Conservation (phyloP, 139 green algal genomes). For the Trebouxia sp. region DNA sequence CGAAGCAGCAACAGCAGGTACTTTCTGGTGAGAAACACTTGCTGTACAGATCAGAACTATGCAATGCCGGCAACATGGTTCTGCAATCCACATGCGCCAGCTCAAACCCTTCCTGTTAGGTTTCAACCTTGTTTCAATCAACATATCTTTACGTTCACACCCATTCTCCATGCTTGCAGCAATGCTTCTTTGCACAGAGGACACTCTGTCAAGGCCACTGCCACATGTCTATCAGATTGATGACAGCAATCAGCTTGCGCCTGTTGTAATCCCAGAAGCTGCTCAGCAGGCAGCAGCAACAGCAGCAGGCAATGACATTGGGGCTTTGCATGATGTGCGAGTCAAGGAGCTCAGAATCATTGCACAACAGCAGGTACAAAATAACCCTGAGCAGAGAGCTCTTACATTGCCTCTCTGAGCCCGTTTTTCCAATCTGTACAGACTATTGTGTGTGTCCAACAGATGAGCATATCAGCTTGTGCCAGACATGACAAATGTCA, state of each 20-base stretch:
- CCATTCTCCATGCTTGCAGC: background rate
- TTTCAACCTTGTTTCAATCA: no score
- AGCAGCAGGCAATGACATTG: slow-evolving; percentile 6
- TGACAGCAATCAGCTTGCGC: background rate
- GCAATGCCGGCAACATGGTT: no score
- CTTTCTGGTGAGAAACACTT: background rate
- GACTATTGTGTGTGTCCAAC: no score
- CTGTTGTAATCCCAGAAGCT: background rate
- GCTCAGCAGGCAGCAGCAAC: background rate
- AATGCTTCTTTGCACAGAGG: slow-evolving; percentile 2
- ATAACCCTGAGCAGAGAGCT: no score
- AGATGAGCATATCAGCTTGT: background rate
- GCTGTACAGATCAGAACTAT: no score
- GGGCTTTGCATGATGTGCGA: background rate
- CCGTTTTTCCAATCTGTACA: no score
- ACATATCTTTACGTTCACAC: background rate
- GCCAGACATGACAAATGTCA: background rate
- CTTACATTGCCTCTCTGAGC: no score
- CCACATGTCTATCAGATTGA: slow-evolving; percentile 14
- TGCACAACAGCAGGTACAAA: no score
- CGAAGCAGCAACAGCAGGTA: background rate
- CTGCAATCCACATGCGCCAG: no score
- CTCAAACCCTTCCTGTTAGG: no score
- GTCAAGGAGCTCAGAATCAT: slow-evolving; percentile 18
- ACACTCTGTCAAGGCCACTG: background rate